phyloP scores from a whole-genome alignment of 2,329 filamentous ascomycete genomes.

The Chaetomiaceae sp. region DNA sequence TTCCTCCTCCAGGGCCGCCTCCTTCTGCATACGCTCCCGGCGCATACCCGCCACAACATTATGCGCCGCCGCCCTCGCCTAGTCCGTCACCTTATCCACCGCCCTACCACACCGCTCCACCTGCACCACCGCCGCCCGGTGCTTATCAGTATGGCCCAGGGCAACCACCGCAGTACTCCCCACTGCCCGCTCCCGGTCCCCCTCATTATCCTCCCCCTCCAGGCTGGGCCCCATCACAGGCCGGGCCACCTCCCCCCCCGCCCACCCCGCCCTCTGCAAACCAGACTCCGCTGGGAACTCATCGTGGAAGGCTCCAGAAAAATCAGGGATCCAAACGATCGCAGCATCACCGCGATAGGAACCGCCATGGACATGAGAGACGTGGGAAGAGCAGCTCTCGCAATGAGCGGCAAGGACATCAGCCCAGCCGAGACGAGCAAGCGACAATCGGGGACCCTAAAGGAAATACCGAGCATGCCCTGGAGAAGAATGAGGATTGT shows the following conservation, averaged over 20 bases:
- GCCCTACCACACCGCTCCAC: conserved; percentile 11
- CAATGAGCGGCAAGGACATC: conserved; percentile 17
- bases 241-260: conserved; percentile 12
- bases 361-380: conserved; percentile 17
- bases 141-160: conserved; percentile 22
- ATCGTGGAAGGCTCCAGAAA: conserved; percentile 20
- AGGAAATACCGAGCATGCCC: not conserved
- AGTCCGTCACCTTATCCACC: conserved; percentile 7
- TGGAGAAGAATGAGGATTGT: not conserved
- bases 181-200: conserved; percentile 14
- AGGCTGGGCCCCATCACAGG: conserved; percentile 17
- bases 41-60: conserved; percentile 22
- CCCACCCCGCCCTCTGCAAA: conserved; percentile 14
- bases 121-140: conserved; percentile 21
- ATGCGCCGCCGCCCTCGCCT: conserved; percentile 16
- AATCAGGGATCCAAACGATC: conserved; percentile 18
- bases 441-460: not conserved
- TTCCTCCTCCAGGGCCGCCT: conserved; percentile 18
- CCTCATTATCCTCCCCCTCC: conserved; percentile 24
- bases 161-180: conserved; percentile 18
- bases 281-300: conserved; percentile 9
- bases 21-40: conserved; percentile 17
- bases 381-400: conserved; percentile 10
- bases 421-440: conserved; percentile 4
- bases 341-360: conserved; percentile 13